Evolutionary conservation across 2,329 filamentous ascomycete genomes (phyloP), one percentile per base, ranked within the genome.

Genomic region (Aspergillus tanneri): DNA sequence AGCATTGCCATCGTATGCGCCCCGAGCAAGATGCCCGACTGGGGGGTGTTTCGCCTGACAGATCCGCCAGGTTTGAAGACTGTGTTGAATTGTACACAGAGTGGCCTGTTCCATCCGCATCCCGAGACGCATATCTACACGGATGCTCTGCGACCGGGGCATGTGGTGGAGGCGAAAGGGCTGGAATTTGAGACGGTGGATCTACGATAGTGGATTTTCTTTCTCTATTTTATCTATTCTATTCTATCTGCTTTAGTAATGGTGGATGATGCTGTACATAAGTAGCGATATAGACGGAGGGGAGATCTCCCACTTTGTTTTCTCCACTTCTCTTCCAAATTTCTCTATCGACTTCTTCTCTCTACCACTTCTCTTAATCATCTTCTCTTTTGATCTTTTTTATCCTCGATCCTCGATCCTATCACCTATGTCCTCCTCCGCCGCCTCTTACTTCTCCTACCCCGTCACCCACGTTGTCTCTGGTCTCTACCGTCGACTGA

Each of bases 1-100:
- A 95, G 89, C 60, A 90, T 99, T 54, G 93, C 93, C 3, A 95
- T 99, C 61, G 93, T 99, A 30, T 99, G 93, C 72, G 89, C 93
- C 5, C 93, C 93, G 0, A 86, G 81, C 47, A 89, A 87, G 61
- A 77, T 79, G 28, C 62, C 65, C 23, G 92, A 89, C 53, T 92
- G 89, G 77, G 93, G 93, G 40, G 87, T 95, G 19, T 99, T 97
- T 71, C 84, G 93, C 25, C 77, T 99, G 4, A 99, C 93, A 0
- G 88, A 96, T 68, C 93, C 93, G 0, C 92, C 93, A 0, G 93
- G 93, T 0, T 79, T 97, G 58, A 84, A 88, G 54, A 82, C 89
- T n/a, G 86, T 99, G 25, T 75, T 95, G 36, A 80, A 84, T 32
- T 99, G 93, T 71, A 84, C 74, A 2, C 82, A 90, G 51, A 80